Evolutionary conservation across 768 basidiomycete species (phyloP), one percentile per base, ranked within the genome.

Genomic region (Boletellus sp.): DNA sequence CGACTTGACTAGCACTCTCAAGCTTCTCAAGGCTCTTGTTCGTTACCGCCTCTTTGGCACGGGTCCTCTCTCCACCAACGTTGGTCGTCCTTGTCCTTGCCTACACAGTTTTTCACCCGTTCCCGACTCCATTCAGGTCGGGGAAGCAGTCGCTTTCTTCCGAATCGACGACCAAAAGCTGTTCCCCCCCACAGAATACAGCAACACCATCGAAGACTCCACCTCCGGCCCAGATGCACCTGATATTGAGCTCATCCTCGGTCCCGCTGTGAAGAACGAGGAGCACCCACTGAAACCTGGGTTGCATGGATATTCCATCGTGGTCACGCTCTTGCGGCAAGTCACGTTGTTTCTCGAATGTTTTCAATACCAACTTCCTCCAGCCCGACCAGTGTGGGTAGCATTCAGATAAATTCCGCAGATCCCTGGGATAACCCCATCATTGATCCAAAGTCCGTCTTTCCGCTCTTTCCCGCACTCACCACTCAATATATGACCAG

Each of bases 41-140:
- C 70, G 75, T 54, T 87, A 83, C 56, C 49, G 62, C n/a, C 32
- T 75, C 15, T 68, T 64, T 11, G 67, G 72, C 2, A 74, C 66
- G 3, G 85, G 85, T 0, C 74, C 78, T 3, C 49, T 87, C 26
- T 62, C 80, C 1, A 72, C 67, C 6, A 85, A 84, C 48, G 85
- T 85, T 43, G 13, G 63, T 19, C 9, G n/a, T n/a, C n/a, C n/a
- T n/a, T 31, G 2, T n/a, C 6, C 11, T 48, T 47, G 33, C 17
- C 7, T 34, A 4, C 16, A 4, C 9, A 6, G 2, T 32, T 16
- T 39, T 16, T 13, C 12, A 10, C 23, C 3, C 41, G 13, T 26
- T 32, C 15, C 48, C 55, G 3, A 63, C 36, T 16, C n/a, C 16
- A 22, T 16, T 7, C 23, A 70, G 69, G 2, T 52, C 3, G 69